Evolutionary conservation across 495 filamentous ascomycete species (phyloP).

Genomic region (Sporormia fimetaria): DNA sequence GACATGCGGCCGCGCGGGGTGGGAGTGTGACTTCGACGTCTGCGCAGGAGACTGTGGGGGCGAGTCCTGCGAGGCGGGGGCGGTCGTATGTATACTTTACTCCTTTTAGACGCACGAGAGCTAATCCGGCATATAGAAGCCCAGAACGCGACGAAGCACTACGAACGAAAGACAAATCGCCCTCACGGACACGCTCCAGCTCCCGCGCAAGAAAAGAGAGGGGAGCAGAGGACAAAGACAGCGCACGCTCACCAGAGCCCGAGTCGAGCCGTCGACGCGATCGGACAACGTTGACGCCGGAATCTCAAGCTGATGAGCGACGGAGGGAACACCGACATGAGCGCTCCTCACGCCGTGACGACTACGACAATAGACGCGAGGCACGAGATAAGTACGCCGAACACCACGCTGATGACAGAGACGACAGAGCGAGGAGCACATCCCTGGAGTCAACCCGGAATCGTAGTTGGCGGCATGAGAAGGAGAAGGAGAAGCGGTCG

Average conservation of each 20-base stretch:
- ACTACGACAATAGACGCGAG: slow-evolving; percentile 34
- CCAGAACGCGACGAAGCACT: slow-evolving; percentile 17
- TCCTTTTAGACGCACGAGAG: background rate
- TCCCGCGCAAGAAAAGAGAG: slow-evolving; percentile 20
- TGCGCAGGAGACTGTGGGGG: slow-evolving; percentile 3
- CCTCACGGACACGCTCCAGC: slow-evolving; percentile 6
- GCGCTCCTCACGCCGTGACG: slow-evolving; percentile 37
- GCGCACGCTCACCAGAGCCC: slow-evolving; percentile 38
- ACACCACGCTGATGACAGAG: slow-evolving; percentile 11
- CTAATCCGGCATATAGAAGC: slow-evolving; percentile 1
- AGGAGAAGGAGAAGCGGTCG: slow-evolving; percentile 34
- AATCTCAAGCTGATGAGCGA: slow-evolving; percentile 40
- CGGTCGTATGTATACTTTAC: slow-evolving; percentile 31
- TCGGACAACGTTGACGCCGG: slow-evolving; percentile 41
- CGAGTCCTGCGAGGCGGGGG: slow-evolving; percentile 3
- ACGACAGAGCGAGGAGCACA: slow-evolving; percentile 23
- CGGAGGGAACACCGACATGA: slow-evolving; percentile 36
- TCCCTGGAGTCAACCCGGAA: slow-evolving; percentile 31
- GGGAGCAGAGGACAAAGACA: slow-evolving; percentile 31
- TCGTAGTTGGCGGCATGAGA: slow-evolving; percentile 35
- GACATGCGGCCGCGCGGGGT: slow-evolving; percentile 26
- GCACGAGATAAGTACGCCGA: slow-evolving; percentile 8
- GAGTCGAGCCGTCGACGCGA: slow-evolving; percentile 48
- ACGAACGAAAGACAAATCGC: slow-evolving; percentile 13
- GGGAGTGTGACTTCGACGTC: background rate